phyloP scores from a whole-genome alignment of 2,329 filamentous ascomycete genomes.

The Sordariomycetes sp. region DNA sequence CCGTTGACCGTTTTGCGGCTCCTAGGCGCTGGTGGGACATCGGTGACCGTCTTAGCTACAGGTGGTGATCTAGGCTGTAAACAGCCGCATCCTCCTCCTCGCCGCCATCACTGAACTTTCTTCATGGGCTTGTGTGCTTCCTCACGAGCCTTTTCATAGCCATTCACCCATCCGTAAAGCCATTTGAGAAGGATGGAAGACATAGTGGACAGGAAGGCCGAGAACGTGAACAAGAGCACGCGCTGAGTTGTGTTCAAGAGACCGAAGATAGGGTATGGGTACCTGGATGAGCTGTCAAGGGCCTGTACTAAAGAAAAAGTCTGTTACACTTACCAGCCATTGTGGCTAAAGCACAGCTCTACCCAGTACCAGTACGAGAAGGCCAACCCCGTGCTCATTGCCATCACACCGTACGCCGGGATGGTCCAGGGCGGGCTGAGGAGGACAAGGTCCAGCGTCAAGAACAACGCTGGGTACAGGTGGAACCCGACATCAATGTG shows the following conservation, averaged over 20 bases:
- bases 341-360: conserved; percentile 59
- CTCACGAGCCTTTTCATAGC: conserved; percentile 27
- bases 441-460: conserved; percentile 56
- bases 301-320: too few species aligned
- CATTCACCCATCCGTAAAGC: conserved; percentile 60
- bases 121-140: conserved; percentile 20
- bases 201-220: conserved; percentile 61
- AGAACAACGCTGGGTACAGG: conserved; percentile 53
- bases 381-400: conserved; percentile 48
- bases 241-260: conserved; percentile 58
- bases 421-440: conserved; percentile 67
- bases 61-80: too few species aligned
- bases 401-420: conserved; percentile 47
- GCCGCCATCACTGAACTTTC: conserved; percentile 14
- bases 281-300: conserved; percentile 41
- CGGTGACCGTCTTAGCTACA: too few species aligned
- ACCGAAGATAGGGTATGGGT: conserved; percentile 80
- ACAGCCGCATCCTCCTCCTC: too few species aligned
- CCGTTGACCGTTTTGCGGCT: too few species aligned
- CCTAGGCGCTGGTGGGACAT: too few species aligned
- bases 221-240: conserved; percentile 56
- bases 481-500: conserved; percentile 57
- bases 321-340: conserved; percentile 52
- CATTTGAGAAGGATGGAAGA: conserved; percentile 62
- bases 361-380: conserved; percentile 71